phyloP scores from a whole-genome alignment of 2,329 filamentous ascomycete species.

The Xylaria sp. region DNA sequence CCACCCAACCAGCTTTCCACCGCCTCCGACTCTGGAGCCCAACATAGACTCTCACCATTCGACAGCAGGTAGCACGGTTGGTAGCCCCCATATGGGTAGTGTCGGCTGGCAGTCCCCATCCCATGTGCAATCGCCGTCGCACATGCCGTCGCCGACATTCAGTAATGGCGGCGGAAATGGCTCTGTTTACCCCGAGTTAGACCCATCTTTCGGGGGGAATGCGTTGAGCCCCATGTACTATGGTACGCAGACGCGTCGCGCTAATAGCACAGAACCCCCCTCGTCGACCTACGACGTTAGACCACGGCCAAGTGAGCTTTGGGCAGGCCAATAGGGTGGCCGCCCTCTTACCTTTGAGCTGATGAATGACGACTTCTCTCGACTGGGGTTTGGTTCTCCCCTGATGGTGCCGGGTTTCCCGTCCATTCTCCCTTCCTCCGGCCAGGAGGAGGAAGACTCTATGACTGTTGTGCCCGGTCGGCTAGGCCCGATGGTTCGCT shows the following conservation, averaged over 20 bases:
- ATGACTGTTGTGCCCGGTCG: no score
- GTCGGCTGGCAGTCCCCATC: slow-evolving; percentile 86
- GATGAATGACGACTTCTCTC: slow-evolving; percentile 4
- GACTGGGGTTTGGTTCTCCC: not conserved
- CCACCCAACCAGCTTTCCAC: slow-evolving; percentile 82
- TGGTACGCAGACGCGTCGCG: slow-evolving; percentile 66
- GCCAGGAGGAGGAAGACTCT: no score
- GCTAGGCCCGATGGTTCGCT: not conserved
- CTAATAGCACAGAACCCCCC: slow-evolving; percentile 73
- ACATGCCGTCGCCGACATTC: slow-evolving; percentile 74
- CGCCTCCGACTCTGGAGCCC: slow-evolving; percentile 83
- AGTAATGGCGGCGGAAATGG: slow-evolving; percentile 54
- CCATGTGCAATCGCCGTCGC: slow-evolving; percentile 47
- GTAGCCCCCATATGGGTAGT: slow-evolving; percentile 83
- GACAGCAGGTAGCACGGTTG: slow-evolving; percentile 70
- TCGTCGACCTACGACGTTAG: slow-evolving; percentile 64
- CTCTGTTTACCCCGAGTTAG: slow-evolving; percentile 84
- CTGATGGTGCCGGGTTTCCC: not conserved
- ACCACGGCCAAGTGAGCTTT: slow-evolving; percentile 51
- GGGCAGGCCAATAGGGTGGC: slow-evolving; percentile 36
- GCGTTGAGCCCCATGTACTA: slow-evolving; percentile 72
- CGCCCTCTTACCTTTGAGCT: slow-evolving; percentile 16
- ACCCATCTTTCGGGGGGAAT: slow-evolving; percentile 67
- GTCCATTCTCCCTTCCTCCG: not conserved
- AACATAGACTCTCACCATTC: slow-evolving; percentile 78